Percentiles rank a stretch among this genome's conserved stretches.
Evolutionary conservation across 371 early-diverging fungal genomes (phyloP).

Genomic region (Zychaea mexicana): DNA sequence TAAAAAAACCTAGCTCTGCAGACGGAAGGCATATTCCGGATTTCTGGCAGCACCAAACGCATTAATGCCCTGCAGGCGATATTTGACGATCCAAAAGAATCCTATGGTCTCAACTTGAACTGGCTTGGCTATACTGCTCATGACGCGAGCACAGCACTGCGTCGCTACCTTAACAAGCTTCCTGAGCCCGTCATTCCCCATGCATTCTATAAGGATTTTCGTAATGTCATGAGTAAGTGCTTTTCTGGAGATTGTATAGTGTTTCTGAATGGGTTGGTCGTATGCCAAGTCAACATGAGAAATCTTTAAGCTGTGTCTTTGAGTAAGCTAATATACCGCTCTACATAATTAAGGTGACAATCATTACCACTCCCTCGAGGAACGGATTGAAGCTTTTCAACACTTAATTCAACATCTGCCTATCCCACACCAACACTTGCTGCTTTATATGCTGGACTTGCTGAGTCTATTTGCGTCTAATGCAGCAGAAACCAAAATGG

Average conservation of each 20-base stretch:
- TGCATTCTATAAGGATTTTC: conserved; percentile 58
- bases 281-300: too few relatives aligned
- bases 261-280: neutral
- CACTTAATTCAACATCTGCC: conserved; percentile 56
- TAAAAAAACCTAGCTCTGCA: conserved; percentile 13
- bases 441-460: conserved; percentile 65
- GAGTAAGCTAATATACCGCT: too few relatives aligned
- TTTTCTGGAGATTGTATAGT: too few relatives aligned
- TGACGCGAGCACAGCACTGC: conserved; percentile 64
- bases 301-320: too few relatives aligned
- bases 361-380: conserved; percentile 7
- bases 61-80: conserved; percentile 59
- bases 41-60: conserved; percentile 51
- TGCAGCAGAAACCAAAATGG: conserved; percentile 54
- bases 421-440: conserved; percentile 55
- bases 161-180: conserved; percentile 62
- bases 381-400: conserved; percentile 48
- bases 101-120: conserved; percentile 59
- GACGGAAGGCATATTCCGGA: conserved; percentile 27
- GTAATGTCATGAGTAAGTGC: conserved; percentile 53
- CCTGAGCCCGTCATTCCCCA: conserved; percentile 67
- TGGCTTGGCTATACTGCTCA: conserved; percentile 62
- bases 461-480: conserved; percentile 56
- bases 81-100: conserved; percentile 60
- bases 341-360: conserved; percentile 14